phyloP scores from a whole-genome alignment of 1,284 basidiomycete species.

The Pascua sp. region DNA sequence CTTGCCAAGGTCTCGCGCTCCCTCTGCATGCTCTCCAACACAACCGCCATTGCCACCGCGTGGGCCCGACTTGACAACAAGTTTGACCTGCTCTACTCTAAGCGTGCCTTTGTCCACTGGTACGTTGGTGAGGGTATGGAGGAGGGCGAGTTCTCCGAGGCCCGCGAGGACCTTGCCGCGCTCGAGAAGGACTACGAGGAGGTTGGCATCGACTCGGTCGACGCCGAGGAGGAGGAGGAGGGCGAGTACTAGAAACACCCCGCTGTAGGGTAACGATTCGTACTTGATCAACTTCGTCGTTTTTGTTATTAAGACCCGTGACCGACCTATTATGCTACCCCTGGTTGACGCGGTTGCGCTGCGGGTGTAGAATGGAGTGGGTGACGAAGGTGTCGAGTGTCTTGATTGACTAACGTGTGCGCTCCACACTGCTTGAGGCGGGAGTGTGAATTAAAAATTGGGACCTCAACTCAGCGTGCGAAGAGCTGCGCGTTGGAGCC shows the following conservation, averaged over 20 bases:
- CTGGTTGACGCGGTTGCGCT: too few species aligned
- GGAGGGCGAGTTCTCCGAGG: constrained; percentile 97
- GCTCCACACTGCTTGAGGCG: too few species aligned
- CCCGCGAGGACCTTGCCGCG: constrained; percentile 92
- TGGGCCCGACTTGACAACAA: constrained; percentile 98
- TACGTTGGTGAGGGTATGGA: constrained; percentile 99
- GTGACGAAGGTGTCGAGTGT: too few species aligned
- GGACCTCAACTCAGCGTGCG: too few species aligned
- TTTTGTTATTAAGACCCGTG: too few species aligned
- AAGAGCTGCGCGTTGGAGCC: too few species aligned
- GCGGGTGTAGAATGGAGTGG: too few species aligned
- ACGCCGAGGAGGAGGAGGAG: constrained; percentile 73
- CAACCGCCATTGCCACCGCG: constrained; percentile 71
- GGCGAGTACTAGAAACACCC: constrained; percentile 62
- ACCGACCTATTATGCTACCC: too few species aligned
- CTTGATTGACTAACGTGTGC: too few species aligned
- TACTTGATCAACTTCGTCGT: too few species aligned
- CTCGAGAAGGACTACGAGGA: constrained; percentile 97
- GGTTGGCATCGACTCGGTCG: constrained; percentile 65
- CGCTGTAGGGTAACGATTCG: too few species aligned
- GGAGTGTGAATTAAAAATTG: too few species aligned
- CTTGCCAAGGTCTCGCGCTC: constrained; percentile 91
- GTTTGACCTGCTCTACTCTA: constrained; percentile 94
- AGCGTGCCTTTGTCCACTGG: constrained; percentile 86
- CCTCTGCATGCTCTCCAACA: constrained; percentile 88